phyloP scores from a whole-genome alignment of 208 protist genomes.

The Naegleria lovaniensis region DNA sequence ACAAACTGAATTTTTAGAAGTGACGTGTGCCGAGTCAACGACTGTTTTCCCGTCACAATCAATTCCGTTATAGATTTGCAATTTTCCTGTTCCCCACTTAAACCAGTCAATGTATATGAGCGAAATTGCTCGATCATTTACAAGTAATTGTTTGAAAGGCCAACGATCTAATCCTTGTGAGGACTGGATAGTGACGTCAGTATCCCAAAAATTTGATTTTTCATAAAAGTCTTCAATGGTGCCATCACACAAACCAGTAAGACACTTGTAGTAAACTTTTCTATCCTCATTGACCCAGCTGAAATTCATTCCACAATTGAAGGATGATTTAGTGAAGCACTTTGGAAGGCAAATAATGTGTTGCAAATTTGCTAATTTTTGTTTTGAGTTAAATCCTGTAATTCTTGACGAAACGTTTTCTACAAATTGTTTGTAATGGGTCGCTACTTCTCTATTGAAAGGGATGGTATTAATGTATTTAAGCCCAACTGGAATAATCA shows the following conservation, averaged over 20 bases:
- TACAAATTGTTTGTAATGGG: too few relatives aligned
- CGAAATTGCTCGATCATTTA: background rate
- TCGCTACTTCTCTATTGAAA: too few relatives aligned
- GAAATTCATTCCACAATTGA: background rate
- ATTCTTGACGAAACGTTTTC: background rate
- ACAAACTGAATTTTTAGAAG: background rate
- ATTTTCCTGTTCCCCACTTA: background rate
- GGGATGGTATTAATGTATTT: too few relatives aligned
- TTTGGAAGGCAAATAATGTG: background rate
- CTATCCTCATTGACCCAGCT: background rate
- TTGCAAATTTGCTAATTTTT: too few relatives aligned
- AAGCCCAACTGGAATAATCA: background rate
- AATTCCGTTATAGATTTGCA: background rate
- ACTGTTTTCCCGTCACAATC: background rate
- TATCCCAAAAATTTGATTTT: background rate
- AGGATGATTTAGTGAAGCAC: too few relatives aligned
- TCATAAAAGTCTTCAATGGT: too few relatives aligned
- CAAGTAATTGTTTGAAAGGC: background rate
- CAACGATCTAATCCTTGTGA: too few relatives aligned
- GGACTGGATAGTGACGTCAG: too few relatives aligned
- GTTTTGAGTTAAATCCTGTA: too few relatives aligned
- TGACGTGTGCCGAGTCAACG: too few relatives aligned
- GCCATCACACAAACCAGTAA: too few relatives aligned
- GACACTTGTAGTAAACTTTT: background rate
- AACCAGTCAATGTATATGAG: background rate